Conservation (phyloP, 106 monocot genomes). For the Allium cepa region DNA sequence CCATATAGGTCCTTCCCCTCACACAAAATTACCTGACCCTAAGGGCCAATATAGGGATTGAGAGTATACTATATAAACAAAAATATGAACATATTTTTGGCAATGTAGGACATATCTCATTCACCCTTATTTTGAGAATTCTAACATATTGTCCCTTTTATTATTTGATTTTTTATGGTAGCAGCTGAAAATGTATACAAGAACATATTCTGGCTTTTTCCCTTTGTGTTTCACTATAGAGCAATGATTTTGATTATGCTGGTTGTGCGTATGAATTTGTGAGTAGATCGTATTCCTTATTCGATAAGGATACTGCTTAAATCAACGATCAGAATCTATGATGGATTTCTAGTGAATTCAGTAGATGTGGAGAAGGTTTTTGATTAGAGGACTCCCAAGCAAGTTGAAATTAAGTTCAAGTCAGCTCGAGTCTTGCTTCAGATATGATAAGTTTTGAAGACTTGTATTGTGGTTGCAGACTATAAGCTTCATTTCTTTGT, state of each 20-base stretch:
- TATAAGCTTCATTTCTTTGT: too few relatives aligned
- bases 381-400: constrained; percentile 90
- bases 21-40: too few relatives aligned
- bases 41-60: too few relatives aligned
- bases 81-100: too few relatives aligned
- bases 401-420: constrained; percentile 90
- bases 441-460: constrained; percentile 18
- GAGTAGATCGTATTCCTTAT: constrained; percentile 74
- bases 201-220: constrained; percentile 35
- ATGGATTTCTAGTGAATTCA: constrained; percentile 78
- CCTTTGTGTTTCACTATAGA: background rate
- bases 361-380: constrained; percentile 91
- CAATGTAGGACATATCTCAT: too few relatives aligned
- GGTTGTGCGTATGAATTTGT: too few relatives aligned
- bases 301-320: constrained; percentile 83
- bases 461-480: too few relatives aligned
- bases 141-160: background rate
- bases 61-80: too few relatives aligned
- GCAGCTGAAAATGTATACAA: constrained; percentile 36
- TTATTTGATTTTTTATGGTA: constrained; percentile 3
- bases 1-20: too few relatives aligned
- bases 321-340: constrained; percentile 88
- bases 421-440: constrained; percentile 96
- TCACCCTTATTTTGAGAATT: too few relatives aligned
- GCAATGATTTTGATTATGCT: too few relatives aligned